These are phyloP conservation scores for Penicillium occitanis DNA, from an alignment of 2,329 filamentous ascomycete genomes.

Conservation along the genomic window DNA sequence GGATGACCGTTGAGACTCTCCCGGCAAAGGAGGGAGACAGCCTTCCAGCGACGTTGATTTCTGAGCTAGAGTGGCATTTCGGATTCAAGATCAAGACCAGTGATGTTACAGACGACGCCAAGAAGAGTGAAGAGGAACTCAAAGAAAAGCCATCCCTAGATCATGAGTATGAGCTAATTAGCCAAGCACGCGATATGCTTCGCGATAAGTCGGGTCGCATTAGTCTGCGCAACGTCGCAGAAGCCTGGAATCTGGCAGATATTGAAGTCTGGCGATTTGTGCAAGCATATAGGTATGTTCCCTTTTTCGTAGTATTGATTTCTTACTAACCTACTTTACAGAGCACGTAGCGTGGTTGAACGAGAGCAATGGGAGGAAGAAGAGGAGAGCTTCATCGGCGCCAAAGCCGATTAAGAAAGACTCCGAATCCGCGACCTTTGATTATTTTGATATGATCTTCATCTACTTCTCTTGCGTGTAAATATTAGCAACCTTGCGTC, in stretches of 20 bases:
- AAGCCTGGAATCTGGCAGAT: constrained; percentile 61
- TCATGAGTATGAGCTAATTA: constrained; percentile 50
- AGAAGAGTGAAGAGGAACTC: constrained; percentile 37
- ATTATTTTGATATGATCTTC: neutral
- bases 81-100: constrained; percentile 67
- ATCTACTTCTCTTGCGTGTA: constrained; percentile 8
- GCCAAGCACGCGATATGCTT: constrained; percentile 51
- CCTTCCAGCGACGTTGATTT: constrained; percentile 51
- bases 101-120: constrained; percentile 34
- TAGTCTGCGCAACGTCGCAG: constrained; percentile 46
- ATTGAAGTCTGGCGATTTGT: constrained; percentile 66
- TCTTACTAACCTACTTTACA: constrained; percentile 20
- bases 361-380: constrained; percentile 61
- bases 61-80: constrained; percentile 85
- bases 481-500: constrained; percentile 9
- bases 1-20: constrained; percentile 72
- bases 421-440: neutral
- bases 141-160: constrained; percentile 26
- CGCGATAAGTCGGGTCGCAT: constrained; percentile 39
- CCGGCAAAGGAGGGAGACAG: constrained; percentile 50
- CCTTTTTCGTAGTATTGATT: no score
- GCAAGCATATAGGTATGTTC: constrained; percentile 52
- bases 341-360: constrained; percentile 57
- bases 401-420: constrained; percentile 28
- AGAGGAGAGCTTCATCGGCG: constrained; percentile 56